Conservation (phyloP, 495 filamentous ascomycete genomes). For the Penicillium ucsense region DNA sequence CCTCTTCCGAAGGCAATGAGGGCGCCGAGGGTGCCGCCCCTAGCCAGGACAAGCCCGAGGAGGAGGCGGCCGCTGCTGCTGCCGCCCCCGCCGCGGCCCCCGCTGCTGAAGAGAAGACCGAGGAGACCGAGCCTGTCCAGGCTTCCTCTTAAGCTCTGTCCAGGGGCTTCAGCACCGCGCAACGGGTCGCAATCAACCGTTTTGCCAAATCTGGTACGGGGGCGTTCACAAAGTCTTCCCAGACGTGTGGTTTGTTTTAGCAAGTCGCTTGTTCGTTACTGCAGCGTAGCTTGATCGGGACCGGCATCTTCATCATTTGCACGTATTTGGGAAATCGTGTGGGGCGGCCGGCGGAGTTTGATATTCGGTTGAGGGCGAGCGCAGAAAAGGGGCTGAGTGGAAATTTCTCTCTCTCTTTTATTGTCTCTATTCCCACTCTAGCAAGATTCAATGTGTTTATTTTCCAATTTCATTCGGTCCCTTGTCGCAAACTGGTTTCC, state of each 20-base stretch:
- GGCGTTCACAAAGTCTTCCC: conserved; percentile 32
- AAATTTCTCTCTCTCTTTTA: conserved; percentile 40
- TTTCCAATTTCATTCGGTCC: conserved; percentile 17
- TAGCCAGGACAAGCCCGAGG: conserved; percentile 56
- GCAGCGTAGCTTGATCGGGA: conserved; percentile 34
- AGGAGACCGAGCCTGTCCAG: conserved; percentile 34
- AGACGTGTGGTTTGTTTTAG: conserved; percentile 24
- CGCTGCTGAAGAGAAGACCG: conserved; percentile 34
- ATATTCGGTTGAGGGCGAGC: conserved; percentile 38
- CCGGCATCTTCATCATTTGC: conserved; percentile 29
- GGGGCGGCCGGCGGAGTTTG: conserved; percentile 42
- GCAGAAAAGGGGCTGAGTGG: conserved; percentile 39
- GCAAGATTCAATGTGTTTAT: conserved; percentile 41
- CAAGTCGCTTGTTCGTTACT: conserved; percentile 31
- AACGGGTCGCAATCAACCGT: conserved; percentile 10
- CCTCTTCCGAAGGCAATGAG: conserved; percentile 86
- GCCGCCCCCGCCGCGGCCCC: conserved; percentile 23
- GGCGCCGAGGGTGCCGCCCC: conserved; percentile 48
- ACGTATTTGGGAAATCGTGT: conserved; percentile 30
- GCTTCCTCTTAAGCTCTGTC: conserved; percentile 25
- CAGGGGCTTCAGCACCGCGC: neutral
- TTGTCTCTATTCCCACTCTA: conserved; percentile 41
- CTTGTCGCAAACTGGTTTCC: neutral
- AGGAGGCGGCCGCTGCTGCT: conserved; percentile 39
- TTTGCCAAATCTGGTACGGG: conserved; percentile 16